Evolutionary conservation across 441 rosid species (phyloP).

Genomic region (Codiaeum variegatum): DNA sequence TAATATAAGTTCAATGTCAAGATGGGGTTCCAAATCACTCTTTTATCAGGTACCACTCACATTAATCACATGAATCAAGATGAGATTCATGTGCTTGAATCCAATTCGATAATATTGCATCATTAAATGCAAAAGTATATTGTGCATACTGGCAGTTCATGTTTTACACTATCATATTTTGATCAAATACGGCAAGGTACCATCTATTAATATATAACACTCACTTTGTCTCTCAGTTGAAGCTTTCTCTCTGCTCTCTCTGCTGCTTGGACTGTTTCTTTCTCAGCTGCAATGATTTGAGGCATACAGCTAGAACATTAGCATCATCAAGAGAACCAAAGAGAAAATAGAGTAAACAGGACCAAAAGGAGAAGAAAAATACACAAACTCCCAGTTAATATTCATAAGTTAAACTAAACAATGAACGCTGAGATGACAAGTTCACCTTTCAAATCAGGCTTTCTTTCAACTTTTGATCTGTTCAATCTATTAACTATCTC

Average conservation of each 20-base stretch:
- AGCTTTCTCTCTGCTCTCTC: conserved; percentile 88
- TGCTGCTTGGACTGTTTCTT: conserved; percentile 80
- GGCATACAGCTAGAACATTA: conserved; percentile 7
- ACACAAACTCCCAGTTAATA: not conserved
- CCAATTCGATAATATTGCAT: not conserved
- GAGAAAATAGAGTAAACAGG: not conserved
- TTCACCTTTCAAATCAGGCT: conserved; percentile 84
- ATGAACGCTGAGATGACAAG: conserved; percentile 9
- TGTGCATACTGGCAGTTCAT: not conserved
- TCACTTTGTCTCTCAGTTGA: conserved; percentile 76
- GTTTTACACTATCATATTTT: not conserved
- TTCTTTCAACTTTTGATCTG: conserved; percentile 85
- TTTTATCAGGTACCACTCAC: not conserved
- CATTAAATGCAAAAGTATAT: not conserved
- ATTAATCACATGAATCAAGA: no score
- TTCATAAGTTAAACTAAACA: conserved; percentile 4
- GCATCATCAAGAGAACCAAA: conserved; percentile 5
- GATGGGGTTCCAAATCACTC: not conserved
- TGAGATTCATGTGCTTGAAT: not conserved
- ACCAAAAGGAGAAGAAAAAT: not conserved
- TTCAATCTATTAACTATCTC: conserved; percentile 88
- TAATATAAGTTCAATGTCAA: not conserved
- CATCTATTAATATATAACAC: conserved; percentile 20
- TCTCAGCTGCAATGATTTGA: conserved; percentile 60
- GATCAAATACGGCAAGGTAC: not conserved